Conservation (phyloP, 202 grass and related monocot genomes). For the Panicum hallii region DNA sequence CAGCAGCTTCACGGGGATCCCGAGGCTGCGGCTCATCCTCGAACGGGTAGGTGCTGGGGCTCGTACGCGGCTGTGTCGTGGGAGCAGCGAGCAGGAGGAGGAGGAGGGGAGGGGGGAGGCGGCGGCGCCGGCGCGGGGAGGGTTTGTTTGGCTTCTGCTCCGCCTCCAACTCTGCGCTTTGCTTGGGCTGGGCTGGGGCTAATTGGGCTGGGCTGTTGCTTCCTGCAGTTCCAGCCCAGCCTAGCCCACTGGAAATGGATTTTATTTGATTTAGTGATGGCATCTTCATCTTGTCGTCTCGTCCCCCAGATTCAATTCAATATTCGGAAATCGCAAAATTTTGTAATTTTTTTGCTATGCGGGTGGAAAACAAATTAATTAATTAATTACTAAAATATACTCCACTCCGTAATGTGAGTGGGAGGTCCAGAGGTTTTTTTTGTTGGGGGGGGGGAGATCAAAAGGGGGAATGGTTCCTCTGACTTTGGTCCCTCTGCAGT, state of each 20-base stretch:
- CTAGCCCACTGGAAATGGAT: neutral
- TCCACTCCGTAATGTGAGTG: too few species aligned
- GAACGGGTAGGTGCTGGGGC: neutral
- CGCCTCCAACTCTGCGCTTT: neutral
- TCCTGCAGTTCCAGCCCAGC: neutral
- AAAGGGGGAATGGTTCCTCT: too few species aligned
- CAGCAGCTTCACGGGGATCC: constrained; percentile 95
- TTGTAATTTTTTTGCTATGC: too few species aligned
- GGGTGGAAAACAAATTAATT: too few species aligned
- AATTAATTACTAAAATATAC: too few species aligned
- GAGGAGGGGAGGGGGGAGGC: neutral
- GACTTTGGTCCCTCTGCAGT: too few species aligned
- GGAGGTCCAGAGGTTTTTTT: too few species aligned
- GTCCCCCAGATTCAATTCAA: too few species aligned
- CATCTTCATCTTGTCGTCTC: too few species aligned
- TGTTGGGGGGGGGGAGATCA: too few species aligned
- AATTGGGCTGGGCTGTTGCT: neutral
- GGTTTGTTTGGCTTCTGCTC: neutral
- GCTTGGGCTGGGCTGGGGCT: neutral
- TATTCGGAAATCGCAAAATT: too few species aligned
- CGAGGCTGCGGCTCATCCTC: constrained; percentile 81
- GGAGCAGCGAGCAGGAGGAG: neutral
- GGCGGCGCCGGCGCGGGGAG: constrained; percentile 2
- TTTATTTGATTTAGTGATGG: too few species aligned
- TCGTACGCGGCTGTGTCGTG: neutral